A percentile compares a stretch with the other conserved stretches of the same genome.
Evolutionary conservation across 257 asterid genomes (phyloP).

Genomic region (Capsicum pubescens): DNA sequence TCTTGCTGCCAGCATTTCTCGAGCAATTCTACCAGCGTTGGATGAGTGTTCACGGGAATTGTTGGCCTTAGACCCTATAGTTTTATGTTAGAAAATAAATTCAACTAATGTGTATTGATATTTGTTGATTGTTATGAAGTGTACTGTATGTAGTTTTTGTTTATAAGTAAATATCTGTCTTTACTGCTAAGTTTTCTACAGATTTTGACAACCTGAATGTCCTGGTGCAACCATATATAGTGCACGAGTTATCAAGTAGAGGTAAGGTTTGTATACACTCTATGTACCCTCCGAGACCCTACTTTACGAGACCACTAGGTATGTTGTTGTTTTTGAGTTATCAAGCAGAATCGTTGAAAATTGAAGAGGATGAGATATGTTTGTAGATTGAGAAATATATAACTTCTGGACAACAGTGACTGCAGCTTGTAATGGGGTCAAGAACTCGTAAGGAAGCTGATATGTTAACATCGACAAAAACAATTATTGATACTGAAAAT

Average conservation of each 20-base stretch:
- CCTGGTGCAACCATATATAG: background rate
- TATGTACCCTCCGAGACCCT: too few relatives aligned
- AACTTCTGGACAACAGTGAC: constrained; percentile 79
- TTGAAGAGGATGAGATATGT: background rate
- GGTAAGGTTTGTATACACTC: too few relatives aligned
- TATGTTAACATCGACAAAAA: constrained; percentile 33
- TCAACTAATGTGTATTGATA: background rate
- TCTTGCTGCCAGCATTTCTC: constrained; percentile 84
- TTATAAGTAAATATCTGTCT: background rate
- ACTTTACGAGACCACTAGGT: too few relatives aligned
- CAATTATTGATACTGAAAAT: constrained; percentile 29
- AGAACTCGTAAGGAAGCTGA: constrained; percentile 74
- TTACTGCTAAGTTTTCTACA: background rate
- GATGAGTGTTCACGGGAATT: constrained; percentile 65
- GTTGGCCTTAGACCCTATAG: constrained; percentile 71
- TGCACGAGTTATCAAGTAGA: background rate
- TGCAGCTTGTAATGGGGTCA: constrained; percentile 92
- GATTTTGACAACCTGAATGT: background rate
- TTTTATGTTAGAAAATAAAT: constrained; percentile 29
- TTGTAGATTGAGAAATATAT: constrained; percentile 39
- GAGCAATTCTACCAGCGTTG: constrained; percentile 60
- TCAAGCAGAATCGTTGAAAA: background rate
- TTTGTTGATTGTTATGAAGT: background rate
- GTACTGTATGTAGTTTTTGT: background rate
- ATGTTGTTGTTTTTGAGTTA: too few relatives aligned